These are phyloP conservation scores for Geranomyces variabilis DNA, from an alignment of 192 early-diverging fungal genomes.

Conservation along the genomic window DNA sequence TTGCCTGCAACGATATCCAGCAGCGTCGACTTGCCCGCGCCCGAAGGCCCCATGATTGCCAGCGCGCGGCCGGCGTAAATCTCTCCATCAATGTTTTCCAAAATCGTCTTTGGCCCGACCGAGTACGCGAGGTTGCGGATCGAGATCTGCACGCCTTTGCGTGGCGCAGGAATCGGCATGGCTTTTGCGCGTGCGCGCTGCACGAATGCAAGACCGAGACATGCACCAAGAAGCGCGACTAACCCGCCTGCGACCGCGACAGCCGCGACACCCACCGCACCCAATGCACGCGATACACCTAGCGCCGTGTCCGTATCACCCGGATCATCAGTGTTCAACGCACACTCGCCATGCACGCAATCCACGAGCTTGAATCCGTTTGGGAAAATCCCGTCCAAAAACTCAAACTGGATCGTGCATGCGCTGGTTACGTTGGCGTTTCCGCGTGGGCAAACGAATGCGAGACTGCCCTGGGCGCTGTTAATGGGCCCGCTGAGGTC, in stretches of 20 bases:
- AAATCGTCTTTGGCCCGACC: conserved; percentile 54
- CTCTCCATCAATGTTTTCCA: conserved; percentile 69
- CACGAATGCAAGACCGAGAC: conserved; percentile 31
- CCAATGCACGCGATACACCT: conserved; percentile 6
- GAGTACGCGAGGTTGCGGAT: conserved; percentile 30
- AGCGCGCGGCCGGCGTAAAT: conserved; percentile 73
- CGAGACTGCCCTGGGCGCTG: conserved; percentile 43
- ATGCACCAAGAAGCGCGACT: not conserved
- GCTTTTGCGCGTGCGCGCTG: conserved; percentile 21
- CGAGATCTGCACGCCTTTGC: conserved; percentile 37
- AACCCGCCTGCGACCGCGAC: not conserved
- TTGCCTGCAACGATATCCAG: not conserved
- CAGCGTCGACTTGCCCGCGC: conserved; percentile 27
- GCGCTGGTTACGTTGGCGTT: not conserved
- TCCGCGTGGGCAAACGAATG: conserved; percentile 48
- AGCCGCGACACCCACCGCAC: conserved; percentile 5
- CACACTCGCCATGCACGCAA: conserved; percentile 65
- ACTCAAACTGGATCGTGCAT: conserved; percentile 43
- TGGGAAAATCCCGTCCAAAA: conserved; percentile 54
- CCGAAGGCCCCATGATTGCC: conserved; percentile 91
- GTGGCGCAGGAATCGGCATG: conserved; percentile 26
- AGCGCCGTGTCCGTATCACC: conserved; percentile 8
- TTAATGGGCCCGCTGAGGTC: conserved; percentile 44
- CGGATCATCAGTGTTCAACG: conserved; percentile 44
- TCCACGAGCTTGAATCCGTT: conserved; percentile 51